Base-by-base conservation (phyloP, 257 asterid genomes). In the Knoxia roxburghii region DNA sequence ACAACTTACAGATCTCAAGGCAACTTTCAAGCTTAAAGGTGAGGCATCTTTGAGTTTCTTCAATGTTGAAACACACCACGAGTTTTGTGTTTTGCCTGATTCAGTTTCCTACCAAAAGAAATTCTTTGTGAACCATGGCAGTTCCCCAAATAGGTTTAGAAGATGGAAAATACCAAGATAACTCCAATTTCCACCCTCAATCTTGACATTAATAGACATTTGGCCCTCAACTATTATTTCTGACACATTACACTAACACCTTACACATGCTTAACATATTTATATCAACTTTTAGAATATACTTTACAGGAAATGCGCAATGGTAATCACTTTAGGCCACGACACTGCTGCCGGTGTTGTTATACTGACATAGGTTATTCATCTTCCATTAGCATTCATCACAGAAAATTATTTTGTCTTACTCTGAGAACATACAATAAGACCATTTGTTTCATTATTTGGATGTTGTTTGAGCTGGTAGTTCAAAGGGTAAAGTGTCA, bases 21-120 rank as follows among this genome's bases (percentile, higher is more conserved):
- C 71, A 75, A 94, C 99, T 82, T 94, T 90, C 89, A 94, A 83
- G 81, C 99, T 94, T 78, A 90, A 74, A 37, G 96, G 97, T 13
- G 99, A 81, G 23, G 88, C 82, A 68, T 88, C 85, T 69, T 85
- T 82, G 48, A 94, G 97, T 74, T 83, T 94, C 78, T 69, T 76
- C 79, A 94, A 68, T 41, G 96, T 80, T 53, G 91, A 83, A 37
- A 40, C 55, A 61, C 91, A 88, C 95, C 95, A 94, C 6, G 68
- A 57, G 54, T 94, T 93, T 5, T 87, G 81, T 59, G 89, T 84
- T 80, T 70, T 85, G 57, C 85, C 85, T 64, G 88, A 92, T 82
- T 90, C 96, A 46, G 73, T 81, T 83, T 88, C 85, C 97, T 90
- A 72, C 21, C 63, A 18, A 10, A 40, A 30, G 72, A 61, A 45